A percentile compares a stretch with the other conserved stretches of the same genome.
Evolutionary conservation across 2,329 filamentous ascomycete genomes (phyloP).

Genomic region (Pezicula carpinea): DNA sequence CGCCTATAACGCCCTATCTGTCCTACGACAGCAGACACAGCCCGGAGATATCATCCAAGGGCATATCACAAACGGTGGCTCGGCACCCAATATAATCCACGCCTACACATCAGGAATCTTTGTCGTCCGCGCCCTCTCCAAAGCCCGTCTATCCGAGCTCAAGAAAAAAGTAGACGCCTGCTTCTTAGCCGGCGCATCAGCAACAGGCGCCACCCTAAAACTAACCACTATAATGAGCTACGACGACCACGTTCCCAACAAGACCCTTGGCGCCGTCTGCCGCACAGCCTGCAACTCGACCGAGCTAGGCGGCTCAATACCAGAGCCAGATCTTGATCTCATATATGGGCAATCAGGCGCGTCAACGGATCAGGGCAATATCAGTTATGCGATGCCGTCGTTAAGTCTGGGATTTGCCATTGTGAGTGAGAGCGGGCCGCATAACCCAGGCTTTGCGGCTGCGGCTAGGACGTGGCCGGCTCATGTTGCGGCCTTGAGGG

Average conservation of each 20-base stretch:
- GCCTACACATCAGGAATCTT: constrained; percentile 41
- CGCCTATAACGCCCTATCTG: constrained; percentile 42
- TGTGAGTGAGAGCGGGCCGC: constrained; percentile 39
- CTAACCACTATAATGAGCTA: constrained; percentile 41
- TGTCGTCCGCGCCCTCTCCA: constrained; percentile 39
- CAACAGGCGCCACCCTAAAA: constrained; percentile 44
- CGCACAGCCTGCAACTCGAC: constrained; percentile 36
- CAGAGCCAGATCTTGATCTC: constrained; percentile 35
- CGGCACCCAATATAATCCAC: constrained; percentile 52
- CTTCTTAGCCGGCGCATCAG: constrained; percentile 42
- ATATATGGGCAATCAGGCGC: constrained; percentile 41
- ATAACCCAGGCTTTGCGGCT: constrained; percentile 45
- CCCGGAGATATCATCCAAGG: constrained; percentile 44
- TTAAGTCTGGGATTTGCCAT: constrained; percentile 49
- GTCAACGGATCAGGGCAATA: constrained; percentile 55
- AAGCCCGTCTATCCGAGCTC: constrained; percentile 36
- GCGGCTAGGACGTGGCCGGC: constrained; percentile 44
- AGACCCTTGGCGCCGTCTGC: constrained; percentile 41
- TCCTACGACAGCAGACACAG: constrained; percentile 51
- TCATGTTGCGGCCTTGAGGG: constrained; percentile 40
- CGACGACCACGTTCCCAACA: constrained; percentile 51
- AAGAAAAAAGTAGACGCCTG: constrained; percentile 39
- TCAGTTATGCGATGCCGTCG: constrained; percentile 53
- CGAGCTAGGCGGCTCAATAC: constrained; percentile 32
- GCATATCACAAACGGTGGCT: constrained; percentile 48